Percentiles rank a stretch among this genome's conserved stretches.
These are phyloP conservation scores for Sphaerulina musiva DNA, from an alignment of 2,329 filamentous ascomycete species.

Conservation along the genomic window DNA sequence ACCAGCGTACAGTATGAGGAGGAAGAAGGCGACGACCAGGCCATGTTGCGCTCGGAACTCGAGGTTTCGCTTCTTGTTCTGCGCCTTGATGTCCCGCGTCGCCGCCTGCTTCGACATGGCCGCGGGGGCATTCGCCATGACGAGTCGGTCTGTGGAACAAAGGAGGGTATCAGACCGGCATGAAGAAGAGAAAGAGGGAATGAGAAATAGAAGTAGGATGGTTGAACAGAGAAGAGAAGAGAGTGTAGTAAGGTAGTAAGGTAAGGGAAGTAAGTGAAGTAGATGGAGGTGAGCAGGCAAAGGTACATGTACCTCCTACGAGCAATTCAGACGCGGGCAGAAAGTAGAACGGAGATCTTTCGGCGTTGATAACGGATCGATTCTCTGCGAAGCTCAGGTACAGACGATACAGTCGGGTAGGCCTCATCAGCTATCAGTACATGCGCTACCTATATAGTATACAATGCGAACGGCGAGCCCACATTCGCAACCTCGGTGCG, in stretches of 20 bases:
- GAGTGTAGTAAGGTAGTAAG: neutral
- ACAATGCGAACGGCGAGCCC: no score
- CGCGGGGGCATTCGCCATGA: conserved; percentile 18
- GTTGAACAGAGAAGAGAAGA: neutral
- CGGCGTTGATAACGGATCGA: no score
- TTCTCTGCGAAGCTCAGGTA: no score
- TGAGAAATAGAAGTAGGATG: neutral
- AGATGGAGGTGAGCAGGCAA: no score
- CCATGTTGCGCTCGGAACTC: conserved; percentile 50
- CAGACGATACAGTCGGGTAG: no score
- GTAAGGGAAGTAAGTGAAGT: no score
- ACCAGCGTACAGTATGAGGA: conserved; percentile 52
- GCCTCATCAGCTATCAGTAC: no score
- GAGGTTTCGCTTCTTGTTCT: conserved; percentile 40
- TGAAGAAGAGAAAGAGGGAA: neutral
- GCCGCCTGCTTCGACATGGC: conserved; percentile 6
- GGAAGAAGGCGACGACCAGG: conserved; percentile 58
- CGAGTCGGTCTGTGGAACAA: neutral
- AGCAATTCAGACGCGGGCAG: neutral
- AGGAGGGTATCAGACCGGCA: conserved; percentile 9
- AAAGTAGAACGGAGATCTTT: neutral
- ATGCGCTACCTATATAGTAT: no score
- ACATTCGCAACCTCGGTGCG: no score
- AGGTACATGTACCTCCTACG: no score
- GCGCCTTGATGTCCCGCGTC: conserved; percentile 25